Evolutionary conservation across 2,329 filamentous ascomycete genomes (phyloP).

Genomic region (Alternaria ventricosa): DNA sequence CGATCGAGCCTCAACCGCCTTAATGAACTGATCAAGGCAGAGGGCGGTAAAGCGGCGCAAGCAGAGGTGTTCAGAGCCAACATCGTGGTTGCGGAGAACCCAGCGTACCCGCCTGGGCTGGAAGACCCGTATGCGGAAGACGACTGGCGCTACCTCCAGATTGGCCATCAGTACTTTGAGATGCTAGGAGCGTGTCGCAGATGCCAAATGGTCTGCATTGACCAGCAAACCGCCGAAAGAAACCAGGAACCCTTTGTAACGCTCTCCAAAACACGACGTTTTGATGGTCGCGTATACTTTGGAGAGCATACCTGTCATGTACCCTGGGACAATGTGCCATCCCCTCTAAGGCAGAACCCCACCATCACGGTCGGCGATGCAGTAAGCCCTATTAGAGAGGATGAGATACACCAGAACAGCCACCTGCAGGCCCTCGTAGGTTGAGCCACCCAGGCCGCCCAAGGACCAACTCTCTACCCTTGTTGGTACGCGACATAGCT

Average conservation of each 20-base stretch:
- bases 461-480: not conserved
- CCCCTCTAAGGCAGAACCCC: conserved; percentile 40
- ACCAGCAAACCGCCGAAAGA: conserved; percentile 80
- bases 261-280: conserved; percentile 82
- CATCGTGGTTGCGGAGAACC: conserved; percentile 70
- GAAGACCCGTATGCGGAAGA: conserved; percentile 80
- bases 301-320: conserved; percentile 72
- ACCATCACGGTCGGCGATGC: conserved; percentile 49
- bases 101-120: conserved; percentile 49
- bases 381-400: conserved; percentile 40
- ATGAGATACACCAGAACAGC: conserved; percentile 34
- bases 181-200: conserved; percentile 84
- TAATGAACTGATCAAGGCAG: conserved; percentile 72
- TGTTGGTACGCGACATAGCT: conserved; percentile 16
- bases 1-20: conserved; percentile 78
- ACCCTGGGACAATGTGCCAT: conserved; percentile 26
- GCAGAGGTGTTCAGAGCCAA: conserved; percentile 88
- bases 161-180: conserved; percentile 70
- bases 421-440: conserved; percentile 33
- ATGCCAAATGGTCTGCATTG: conserved; percentile 96
- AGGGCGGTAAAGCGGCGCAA: conserved; percentile 69
- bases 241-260: conserved; percentile 88
- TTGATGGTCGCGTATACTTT: conserved; percentile 86
- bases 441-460: conserved; percentile 21
- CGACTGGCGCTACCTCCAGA: conserved; percentile 70